Evolutionary conservation across 306 rosid species (phyloP), one percentile per base, ranked within the genome.

Genomic region (Medicago arabica): DNA sequence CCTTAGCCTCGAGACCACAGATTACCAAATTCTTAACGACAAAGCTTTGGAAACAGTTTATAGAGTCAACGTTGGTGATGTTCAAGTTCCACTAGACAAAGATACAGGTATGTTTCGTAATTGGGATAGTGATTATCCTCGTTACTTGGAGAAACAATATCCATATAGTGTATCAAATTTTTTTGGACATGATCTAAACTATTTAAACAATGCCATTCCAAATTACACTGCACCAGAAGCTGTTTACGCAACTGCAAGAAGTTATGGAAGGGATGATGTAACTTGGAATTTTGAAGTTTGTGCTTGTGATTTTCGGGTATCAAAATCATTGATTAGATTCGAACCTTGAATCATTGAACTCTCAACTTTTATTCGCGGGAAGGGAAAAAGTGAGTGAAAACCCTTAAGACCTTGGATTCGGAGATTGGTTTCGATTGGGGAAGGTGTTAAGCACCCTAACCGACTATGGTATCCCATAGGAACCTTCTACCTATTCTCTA

Each of bases 1-100:
- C 0, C n/a, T 58, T 47, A 4, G 0, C 13, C 0, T 0, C 17
- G 1, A 1, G 2, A 0, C 0, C 3, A 2, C 0, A 0, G 7
- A 4, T 5, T 25, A 10, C 60, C 2, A 0, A 4, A 23, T 78
- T 21, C 14, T 1, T 0, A 31, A 21, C 2, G 3, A 59, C 0
- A 19, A 7, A 19, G 78, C 77, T 18, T 10, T 81, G 1, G 60
- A 69, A 34, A 68, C 21, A 0, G 8, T 21, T 4, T 75, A 81
- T 14, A 60, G 80, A 69, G 28, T 70, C 14, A 54, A 70, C 1
- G 78, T 63, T 31, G 81, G 69, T 2, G n/a, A n/a, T n/a, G n/a
- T 46, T 0, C 38, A 5, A 17, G 55, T 81, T 40, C 13, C 53
- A 3, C 6, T n/a, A n/a, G n/a, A n/a, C 64, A 34, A 34, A 7